Evolutionary conservation across 2,329 filamentous ascomycete genomes (phyloP).

Genomic region (Clarireedia hainanense): DNA sequence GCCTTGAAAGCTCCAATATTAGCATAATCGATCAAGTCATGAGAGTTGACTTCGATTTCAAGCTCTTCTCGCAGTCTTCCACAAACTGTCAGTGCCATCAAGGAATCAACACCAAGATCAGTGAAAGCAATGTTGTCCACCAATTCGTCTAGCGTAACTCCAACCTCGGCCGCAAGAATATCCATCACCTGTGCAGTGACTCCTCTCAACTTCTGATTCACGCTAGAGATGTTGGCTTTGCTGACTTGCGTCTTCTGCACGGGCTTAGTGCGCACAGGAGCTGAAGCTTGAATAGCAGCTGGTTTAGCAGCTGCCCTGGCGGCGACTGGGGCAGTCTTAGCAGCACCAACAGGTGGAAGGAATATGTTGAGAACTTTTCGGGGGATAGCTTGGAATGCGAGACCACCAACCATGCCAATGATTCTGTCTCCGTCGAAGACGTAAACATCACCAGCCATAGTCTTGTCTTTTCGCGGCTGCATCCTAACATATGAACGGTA

Average conservation of each 20-base stretch:
- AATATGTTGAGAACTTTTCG: constrained; percentile 9
- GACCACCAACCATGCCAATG: constrained; percentile 33
- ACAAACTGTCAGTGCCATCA: constrained; percentile 52
- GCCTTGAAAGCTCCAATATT: constrained; percentile 43
- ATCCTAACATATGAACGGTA: constrained; percentile 52
- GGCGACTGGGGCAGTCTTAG: constrained; percentile 19
- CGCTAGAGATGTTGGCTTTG: constrained; percentile 3
- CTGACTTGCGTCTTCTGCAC: constrained; percentile 3
- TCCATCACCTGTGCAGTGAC: constrained; percentile 38
- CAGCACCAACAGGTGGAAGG: constrained; percentile 1
- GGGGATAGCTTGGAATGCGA: constrained; percentile 30
- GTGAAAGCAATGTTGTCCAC: constrained; percentile 48
- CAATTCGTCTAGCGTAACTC: constrained; percentile 38
- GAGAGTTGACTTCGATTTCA: constrained; percentile 40
- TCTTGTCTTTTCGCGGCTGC: constrained; percentile 24
- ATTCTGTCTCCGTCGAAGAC: constrained; percentile 29
- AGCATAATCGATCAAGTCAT: constrained; percentile 35
- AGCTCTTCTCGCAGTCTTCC: constrained; percentile 51
- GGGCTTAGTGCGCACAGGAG: background rate
- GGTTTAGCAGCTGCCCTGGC: constrained; percentile 30
- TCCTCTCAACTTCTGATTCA: constrained; percentile 24
- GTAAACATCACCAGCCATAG: constrained; percentile 37
- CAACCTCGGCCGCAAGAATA: constrained; percentile 48
- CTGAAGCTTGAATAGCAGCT: background rate
- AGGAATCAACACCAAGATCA: constrained; percentile 50